A percentile compares a stretch with the other conserved stretches of the same genome.
These are phyloP conservation scores for Hypoxylon trugodes DNA, from an alignment of 495 filamentous ascomycete genomes.

Conservation along the genomic window DNA sequence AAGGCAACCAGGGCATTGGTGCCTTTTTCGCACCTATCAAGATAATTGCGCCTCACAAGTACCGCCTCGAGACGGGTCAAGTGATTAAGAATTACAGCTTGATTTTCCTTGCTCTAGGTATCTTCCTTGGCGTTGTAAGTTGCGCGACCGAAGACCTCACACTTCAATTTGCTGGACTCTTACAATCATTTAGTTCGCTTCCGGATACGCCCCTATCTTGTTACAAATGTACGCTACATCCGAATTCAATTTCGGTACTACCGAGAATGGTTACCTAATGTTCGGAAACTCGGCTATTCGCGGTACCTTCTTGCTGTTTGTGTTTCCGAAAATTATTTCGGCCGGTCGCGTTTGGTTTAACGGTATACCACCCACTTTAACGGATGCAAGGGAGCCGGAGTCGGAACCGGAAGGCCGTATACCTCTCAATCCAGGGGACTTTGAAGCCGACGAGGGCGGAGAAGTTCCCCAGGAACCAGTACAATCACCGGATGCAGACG, in stretches of 20 bases:
- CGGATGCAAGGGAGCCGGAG: slow-evolving; percentile 10
- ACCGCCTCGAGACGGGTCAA: slow-evolving; percentile 51
- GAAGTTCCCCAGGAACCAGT: slow-evolving; percentile 56
- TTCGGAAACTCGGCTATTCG: slow-evolving; percentile 61
- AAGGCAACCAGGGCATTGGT: slow-evolving; percentile 44
- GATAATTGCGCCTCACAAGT: slow-evolving; percentile 58
- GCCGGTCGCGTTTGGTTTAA: slow-evolving; percentile 57
- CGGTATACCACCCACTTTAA: slow-evolving; percentile 6
- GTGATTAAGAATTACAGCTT: slow-evolving; percentile 59
- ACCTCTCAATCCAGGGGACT: slow-evolving; percentile 47
- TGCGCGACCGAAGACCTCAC: too few species aligned
- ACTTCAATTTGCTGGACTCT: neutral
- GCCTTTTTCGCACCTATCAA: slow-evolving; percentile 63
- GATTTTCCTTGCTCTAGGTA: slow-evolving; percentile 60
- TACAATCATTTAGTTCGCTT: slow-evolving; percentile 51
- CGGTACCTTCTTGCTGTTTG: slow-evolving; percentile 61
- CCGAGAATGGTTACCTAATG: slow-evolving; percentile 63
- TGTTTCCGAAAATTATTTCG: slow-evolving; percentile 64
- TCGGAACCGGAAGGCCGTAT: slow-evolving; percentile 24
- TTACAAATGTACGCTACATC: slow-evolving; percentile 65
- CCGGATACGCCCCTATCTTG: slow-evolving; percentile 60
- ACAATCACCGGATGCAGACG: slow-evolving; percentile 30
- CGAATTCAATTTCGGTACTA: slow-evolving; percentile 60
- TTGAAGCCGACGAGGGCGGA: slow-evolving; percentile 50
- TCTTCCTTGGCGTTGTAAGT: slow-evolving; percentile 63